Evolutionary conservation across 345 rosid species (phyloP), one percentile per base, ranked within the genome.

Genomic region (Populus simonii): DNA sequence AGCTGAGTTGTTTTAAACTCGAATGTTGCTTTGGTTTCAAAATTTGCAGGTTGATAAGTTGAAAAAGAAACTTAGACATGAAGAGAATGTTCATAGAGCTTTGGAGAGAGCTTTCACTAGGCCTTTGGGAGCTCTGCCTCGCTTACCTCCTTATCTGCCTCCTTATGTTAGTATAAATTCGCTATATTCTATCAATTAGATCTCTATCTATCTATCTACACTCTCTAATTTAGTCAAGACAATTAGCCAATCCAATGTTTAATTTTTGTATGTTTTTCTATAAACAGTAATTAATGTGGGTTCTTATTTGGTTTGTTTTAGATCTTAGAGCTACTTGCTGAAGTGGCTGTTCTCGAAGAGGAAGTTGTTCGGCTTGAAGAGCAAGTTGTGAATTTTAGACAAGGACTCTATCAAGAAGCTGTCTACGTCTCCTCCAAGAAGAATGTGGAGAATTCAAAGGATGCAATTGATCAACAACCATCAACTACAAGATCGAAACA

Each of bases 71-170:
- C 96, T 95, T 12, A 87, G 90, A 72, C 89, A 76, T 68, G 99
- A 95, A 85, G 93, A 95, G 89, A 87, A 92, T 76, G 84, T 93
- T 74, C 98, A 89, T 77, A 84, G 94, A 84, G 99, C 98, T 39
- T 79, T 93, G 81, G 86, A 93, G 86, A 92, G 99, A 82, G 97
- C 96, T 74, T 92, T 95, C 73, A 86, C 77, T 27, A 86, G 99
- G 83, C 99, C 99, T 81, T 78, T 92, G 77, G 99, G 99, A 80
- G 85, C 96, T 80, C 92, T 95, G 45, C 98, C 99, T 66, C 98
- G 99, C 76, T 91, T 93, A 69, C 93, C 98, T 77, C 94, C 97
- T 0, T 95, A 87, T 81, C 94, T 95, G 38, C 98, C 99, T 55
- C 90, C 91, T 71, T 39, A 84, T 70, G 99, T 95, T 65, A 85